Evolutionary conservation across 2,329 filamentous ascomycete species (phyloP).

Genomic region (Fusarium lateritium): DNA sequence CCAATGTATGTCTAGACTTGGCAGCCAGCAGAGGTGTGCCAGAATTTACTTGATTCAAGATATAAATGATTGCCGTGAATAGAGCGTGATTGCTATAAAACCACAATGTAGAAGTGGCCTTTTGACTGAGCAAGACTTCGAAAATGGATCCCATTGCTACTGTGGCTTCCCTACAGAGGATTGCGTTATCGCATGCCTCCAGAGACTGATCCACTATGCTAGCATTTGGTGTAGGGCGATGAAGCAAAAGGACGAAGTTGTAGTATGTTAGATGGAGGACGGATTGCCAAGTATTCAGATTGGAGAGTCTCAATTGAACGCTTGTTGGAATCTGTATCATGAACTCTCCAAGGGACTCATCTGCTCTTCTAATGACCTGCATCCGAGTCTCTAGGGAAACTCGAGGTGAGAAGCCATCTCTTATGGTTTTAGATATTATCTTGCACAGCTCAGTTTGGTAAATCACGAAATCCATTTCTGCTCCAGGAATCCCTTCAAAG

Average conservation of each 20-base stretch:
- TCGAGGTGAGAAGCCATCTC: constrained; percentile 13
- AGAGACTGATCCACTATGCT: background rate
- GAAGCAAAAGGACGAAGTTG: constrained; percentile 15
- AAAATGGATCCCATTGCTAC: constrained; percentile 13
- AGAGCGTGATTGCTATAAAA: constrained; percentile 24
- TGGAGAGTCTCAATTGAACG: background rate
- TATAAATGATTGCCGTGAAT: constrained; percentile 18
- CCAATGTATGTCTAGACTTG: constrained; percentile 5
- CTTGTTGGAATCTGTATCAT: background rate
- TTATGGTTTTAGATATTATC: constrained; percentile 14
- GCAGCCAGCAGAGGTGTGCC: constrained; percentile 2
- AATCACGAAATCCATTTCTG: background rate
- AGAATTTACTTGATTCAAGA: constrained; percentile 9
- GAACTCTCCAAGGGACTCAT: constrained; percentile 1
- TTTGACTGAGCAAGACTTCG: constrained; percentile 1
- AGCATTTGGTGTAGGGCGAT: constrained; percentile 6
- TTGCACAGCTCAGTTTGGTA: constrained; percentile 10
- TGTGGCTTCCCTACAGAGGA: constrained; percentile 17
- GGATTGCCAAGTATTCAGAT: constrained; percentile 14
- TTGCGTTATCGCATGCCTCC: background rate
- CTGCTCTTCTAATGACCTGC: constrained; percentile 3
- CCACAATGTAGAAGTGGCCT: constrained; percentile 2
- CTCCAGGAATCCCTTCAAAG: background rate
- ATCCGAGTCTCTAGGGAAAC: background rate
- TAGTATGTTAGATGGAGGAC: constrained; percentile 1